Base-by-base conservation (phyloP, 371 early-diverging fungal species). In the Rhizopus microsporus region DNA sequence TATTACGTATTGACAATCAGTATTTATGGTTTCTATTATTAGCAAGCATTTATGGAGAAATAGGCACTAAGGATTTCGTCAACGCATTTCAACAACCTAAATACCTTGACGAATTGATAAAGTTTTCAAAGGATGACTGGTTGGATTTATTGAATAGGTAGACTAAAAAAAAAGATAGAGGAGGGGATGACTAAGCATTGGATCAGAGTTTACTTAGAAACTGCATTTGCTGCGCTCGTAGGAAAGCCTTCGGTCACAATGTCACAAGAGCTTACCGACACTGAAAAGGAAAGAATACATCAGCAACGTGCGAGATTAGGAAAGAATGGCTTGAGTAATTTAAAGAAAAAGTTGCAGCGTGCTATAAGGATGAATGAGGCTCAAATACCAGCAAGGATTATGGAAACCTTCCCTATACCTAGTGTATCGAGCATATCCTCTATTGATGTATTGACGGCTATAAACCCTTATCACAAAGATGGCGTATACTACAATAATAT, bases 361-460 rank as follows among this genome's bases (percentile, higher is more conserved):
- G 75, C 80, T 23, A 71, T 66, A 34, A 63, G 61, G 23, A 66
- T 71, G 42, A 84, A 83, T 52, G 79, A 83, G 10, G 58, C 67
- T 3, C 78, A 76, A 39, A 65, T 84, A 33, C 85, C 83, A 12
- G 60, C 75, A 15, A 69, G 74, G 51, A 69, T 84, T 7, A 74
- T 81, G 62, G 80, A 81, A 52, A 67, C 65, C 37, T 80, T 83
- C 56, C 81, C 72, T 45, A 76, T 81, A 44, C 81, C 81, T 4
- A 57, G 63, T 33, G 80, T 72, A n/a, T 74, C 76, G 35, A 63
- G 65, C 15, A 83, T 82, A 30, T 65, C 78, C 37, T 74, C 84
- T 47, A 82, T 83, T 54, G 65, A 77, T 32, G 80, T 81, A 10
- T 39, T 71, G 6, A 69, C 76, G 5, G 84, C 79, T 13, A 7